Evolutionary conservation across 805 yeast species (phyloP), one percentile per base, ranked within the genome.

Genomic region (Yarrowia sp.): DNA sequence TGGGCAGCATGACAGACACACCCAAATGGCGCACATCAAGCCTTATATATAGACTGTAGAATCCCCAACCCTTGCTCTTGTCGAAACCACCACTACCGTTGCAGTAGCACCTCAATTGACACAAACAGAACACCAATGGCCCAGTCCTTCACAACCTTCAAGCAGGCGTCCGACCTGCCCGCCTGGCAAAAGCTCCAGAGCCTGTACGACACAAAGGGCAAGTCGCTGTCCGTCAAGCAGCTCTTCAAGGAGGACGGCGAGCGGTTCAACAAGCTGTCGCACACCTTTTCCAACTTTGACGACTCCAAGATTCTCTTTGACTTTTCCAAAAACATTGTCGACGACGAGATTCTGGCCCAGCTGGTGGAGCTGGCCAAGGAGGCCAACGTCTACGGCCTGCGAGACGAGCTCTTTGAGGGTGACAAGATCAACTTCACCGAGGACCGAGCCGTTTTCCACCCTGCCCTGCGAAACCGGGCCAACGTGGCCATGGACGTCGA

Each of bases 401-500:
- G 98, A 77, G 96, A 93, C 73, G 90, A 83, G 65, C 87, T 95
- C 92, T 95, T 95, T 75, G 83, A 83, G 32, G 99, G 99, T 77
- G 89, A 86, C 67, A 92, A 90, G 80, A 92, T 95, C 83, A 95
- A 95, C 83, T 84, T 85, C 80, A 95, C 99, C 67, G 99, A 95
- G 81, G 89, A 86, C 79, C 74, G 78, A 40, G 98, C 99, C 43
- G 99, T 95, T 52, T 95, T 83, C 83, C 99, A 95, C 80, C 90
- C 86, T 72, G 99, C 98, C 36, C 84, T 95, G 73, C 89, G 99
- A 84, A 93, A 96, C 85, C 89, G 95, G 79, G 82, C 95, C 66
- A 78, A 85, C 80, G 87, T 84, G 78, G 85, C 86, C 68, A 88
- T 95, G 96, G 78, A 76, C 68, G 98, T 92, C 67, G 97, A 95